phyloP scores from a whole-genome alignment of 345 rosid genomes.

The Eucalyptus dawsonii region DNA sequence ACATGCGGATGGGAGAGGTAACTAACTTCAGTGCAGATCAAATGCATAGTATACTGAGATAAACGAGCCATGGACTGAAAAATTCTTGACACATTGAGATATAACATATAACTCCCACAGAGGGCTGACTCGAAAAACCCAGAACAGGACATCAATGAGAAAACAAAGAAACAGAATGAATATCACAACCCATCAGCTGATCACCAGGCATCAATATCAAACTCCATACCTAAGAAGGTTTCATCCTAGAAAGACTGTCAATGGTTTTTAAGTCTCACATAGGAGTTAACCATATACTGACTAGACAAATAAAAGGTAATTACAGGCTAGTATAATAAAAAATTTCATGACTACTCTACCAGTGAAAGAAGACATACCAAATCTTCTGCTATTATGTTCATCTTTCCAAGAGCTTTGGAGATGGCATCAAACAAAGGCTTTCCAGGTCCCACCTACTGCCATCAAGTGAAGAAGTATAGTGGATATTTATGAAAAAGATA shows the following conservation, averaged over 20 bases:
- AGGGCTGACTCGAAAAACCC: neutral
- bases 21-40: neutral
- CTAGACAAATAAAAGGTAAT: neutral
- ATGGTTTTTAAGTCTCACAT: neutral
- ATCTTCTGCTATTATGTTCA: constrained; percentile 86
- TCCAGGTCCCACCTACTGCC: constrained; percentile 94
- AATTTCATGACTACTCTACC: neutral
- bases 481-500: neutral
- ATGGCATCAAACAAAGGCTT: constrained; percentile 79
- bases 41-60: neutral
- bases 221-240: neutral
- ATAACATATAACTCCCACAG: neutral
- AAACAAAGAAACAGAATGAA: neutral
- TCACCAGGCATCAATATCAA: neutral
- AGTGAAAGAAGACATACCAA: constrained; percentile 33
- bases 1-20: neutral
- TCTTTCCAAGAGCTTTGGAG: constrained; percentile 49
- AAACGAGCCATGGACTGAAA: neutral
- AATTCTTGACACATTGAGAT: neutral
- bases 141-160: neutral
- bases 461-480: constrained; percentile 11
- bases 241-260: neutral
- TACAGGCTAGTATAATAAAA: neutral
- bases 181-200: neutral
- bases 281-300: neutral